phyloP scores from a whole-genome alignment of 1,284 basidiomycete genomes.

The Inonotus obliquus region DNA sequence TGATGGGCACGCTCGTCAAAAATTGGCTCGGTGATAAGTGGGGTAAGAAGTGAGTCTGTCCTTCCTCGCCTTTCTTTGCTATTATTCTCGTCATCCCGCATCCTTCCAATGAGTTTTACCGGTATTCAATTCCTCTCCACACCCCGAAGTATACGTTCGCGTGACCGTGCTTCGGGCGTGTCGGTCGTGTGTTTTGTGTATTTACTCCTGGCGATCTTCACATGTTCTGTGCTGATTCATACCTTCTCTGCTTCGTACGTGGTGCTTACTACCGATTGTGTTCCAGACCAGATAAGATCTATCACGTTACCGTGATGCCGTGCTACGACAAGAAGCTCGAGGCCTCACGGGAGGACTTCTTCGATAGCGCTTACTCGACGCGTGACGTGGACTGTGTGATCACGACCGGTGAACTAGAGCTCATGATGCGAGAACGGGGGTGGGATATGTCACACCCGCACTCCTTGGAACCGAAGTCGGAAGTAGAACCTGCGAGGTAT shows the following conservation, averaged over 20 bases:
- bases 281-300: conserved; percentile 74
- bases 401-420: conserved; percentile 92
- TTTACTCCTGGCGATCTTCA: neutral
- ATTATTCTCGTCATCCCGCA: neutral
- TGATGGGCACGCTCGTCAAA: conserved; percentile 93
- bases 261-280: neutral
- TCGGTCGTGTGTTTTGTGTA: neutral
- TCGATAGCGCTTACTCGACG: conserved; percentile 71
- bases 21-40: conserved; percentile 67
- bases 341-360: conserved; percentile 90
- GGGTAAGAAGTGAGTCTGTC: conserved; percentile 55
- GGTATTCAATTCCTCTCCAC: neutral
- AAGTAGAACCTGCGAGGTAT: neutral
- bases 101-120: neutral
- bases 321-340: conserved; percentile 99
- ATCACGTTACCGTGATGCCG: conserved; percentile 97
- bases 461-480: neutral
- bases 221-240: neutral
- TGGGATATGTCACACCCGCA: conserved; percentile 41
- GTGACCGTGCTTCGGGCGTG: neutral
- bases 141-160: neutral
- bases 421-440: conserved; percentile 77
- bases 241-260: no score
- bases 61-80: neutral
- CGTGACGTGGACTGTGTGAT: conserved; percentile 97